phyloP scores from a whole-genome alignment of 2,329 filamentous ascomycete species.

The Neofusicoccum kwambonambiense region DNA sequence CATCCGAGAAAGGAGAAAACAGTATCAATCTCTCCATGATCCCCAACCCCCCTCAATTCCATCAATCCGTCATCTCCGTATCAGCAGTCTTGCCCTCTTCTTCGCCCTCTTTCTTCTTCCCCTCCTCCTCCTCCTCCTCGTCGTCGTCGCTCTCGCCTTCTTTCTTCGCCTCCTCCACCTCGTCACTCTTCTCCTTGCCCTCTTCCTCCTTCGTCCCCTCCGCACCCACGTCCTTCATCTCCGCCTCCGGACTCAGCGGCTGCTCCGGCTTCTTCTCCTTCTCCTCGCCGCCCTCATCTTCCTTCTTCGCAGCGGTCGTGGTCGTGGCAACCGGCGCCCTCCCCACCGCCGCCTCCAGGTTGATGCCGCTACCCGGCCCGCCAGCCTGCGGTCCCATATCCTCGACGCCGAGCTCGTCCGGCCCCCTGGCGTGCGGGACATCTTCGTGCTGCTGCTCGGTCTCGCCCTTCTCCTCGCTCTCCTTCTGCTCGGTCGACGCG shows the following conservation, averaged over 20 bases:
- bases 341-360: slow-evolving; percentile 38
- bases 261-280: slow-evolving; percentile 20
- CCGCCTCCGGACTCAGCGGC: slow-evolving; percentile 11
- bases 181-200: too few relatives aligned
- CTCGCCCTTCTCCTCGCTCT: neutral
- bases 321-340: slow-evolving; percentile 28
- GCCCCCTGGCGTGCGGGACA: slow-evolving; percentile 76
- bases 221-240: slow-evolving; percentile 20
- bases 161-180: neutral
- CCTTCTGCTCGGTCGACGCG: slow-evolving; percentile 16
- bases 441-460: slow-evolving; percentile 46
- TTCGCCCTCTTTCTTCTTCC: neutral
- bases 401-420: slow-evolving; percentile 77
- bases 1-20: neutral
- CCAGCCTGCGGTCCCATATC: slow-evolving; percentile 76
- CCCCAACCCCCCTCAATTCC: neutral
- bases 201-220: neutral
- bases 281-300: slow-evolving; percentile 22
- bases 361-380: slow-evolving; percentile 23
- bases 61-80: slow-evolving; percentile 12
- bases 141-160: neutral
- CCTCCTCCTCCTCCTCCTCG: neutral
- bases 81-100: neutral
- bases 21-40: neutral
- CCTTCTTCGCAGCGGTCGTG: neutral